phyloP scores from a whole-genome alignment of 805 yeast species.

The Isabelozyma heimii region DNA sequence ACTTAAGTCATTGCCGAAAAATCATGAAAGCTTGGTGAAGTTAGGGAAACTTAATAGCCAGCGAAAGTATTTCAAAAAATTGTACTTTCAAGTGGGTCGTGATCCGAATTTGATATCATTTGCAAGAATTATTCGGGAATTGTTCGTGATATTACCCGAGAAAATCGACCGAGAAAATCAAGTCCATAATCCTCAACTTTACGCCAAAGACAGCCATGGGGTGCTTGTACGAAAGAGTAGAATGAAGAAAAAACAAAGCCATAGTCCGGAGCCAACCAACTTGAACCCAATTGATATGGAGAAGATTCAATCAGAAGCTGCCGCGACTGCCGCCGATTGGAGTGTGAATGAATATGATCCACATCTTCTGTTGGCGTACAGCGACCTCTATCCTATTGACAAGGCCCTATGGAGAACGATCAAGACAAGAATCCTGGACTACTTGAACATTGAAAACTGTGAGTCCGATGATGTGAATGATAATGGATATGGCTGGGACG shows the following conservation, averaged over 20 bases:
- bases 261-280: conserved; percentile 2
- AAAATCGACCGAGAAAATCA: conserved; percentile 35
- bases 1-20: conserved; percentile 35
- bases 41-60: conserved; percentile 47
- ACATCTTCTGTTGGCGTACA: conserved; percentile 69
- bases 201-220: conserved; percentile 31
- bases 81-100: conserved; percentile 46
- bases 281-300: conserved; percentile 25
- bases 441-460: conserved; percentile 48
- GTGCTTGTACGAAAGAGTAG: conserved; percentile 24
- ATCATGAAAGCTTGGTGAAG: conserved; percentile 37
- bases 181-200: conserved; percentile 37
- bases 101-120: conserved; percentile 49
- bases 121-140: conserved; percentile 55
- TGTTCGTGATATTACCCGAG: conserved; percentile 48
- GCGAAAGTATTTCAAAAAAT: conserved; percentile 49
- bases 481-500: conserved; percentile 56
- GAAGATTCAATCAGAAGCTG: conserved; percentile 38
- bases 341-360: conserved; percentile 58
- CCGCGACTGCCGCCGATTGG: conserved; percentile 55
- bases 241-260: conserved; percentile 14
- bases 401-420: conserved; percentile 64
- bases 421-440: conserved; percentile 63
- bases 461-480: conserved; percentile 33
- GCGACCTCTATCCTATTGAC: conserved; percentile 62